Evolutionary conservation across 1,284 basidiomycete species (phyloP).

Genomic region (Naganishia sp.): DNA sequence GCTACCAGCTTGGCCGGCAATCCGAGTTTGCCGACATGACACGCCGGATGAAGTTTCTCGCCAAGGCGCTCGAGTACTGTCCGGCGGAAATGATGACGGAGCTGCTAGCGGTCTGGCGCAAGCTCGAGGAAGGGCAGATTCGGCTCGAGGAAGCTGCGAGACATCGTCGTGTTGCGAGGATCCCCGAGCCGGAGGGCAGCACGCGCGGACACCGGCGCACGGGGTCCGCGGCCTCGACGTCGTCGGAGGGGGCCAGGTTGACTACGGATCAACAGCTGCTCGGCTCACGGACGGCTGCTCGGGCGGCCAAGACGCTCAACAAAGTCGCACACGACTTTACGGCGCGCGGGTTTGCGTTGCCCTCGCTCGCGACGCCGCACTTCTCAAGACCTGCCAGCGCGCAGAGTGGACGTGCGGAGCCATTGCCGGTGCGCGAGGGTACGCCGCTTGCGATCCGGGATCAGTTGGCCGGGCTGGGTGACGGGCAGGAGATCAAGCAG

Average conservation of each 20-base stretch:
- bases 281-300: conserved; percentile 48
- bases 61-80: conserved; percentile 81
- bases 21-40: conserved; percentile 68
- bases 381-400: conserved; percentile 14
- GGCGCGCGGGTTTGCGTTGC: conserved; percentile 25
- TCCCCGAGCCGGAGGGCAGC: conserved; percentile 25
- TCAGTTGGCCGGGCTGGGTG: conserved; percentile 34
- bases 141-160: conserved; percentile 40
- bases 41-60: conserved; percentile 71
- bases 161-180: conserved; percentile 37
- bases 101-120: conserved; percentile 71
- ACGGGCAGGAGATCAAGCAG: conserved; percentile 45
- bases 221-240: conserved; percentile 14
- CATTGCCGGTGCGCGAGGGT: conserved; percentile 13
- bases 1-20: conserved; percentile 79
- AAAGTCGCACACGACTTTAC: conserved; percentile 39
- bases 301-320: conserved; percentile 47
- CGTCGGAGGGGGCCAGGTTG: background rate
- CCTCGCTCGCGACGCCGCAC: conserved; percentile 19
- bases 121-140: conserved; percentile 47
- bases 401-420: conserved; percentile 3
- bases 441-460: conserved; percentile 32
- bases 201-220: conserved; percentile 19
- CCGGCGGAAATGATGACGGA: conserved; percentile 74
- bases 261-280: conserved; percentile 44